Conservation (phyloP, 2,329 filamentous ascomycete species). For the Colletotrichum plurivorum region DNA sequence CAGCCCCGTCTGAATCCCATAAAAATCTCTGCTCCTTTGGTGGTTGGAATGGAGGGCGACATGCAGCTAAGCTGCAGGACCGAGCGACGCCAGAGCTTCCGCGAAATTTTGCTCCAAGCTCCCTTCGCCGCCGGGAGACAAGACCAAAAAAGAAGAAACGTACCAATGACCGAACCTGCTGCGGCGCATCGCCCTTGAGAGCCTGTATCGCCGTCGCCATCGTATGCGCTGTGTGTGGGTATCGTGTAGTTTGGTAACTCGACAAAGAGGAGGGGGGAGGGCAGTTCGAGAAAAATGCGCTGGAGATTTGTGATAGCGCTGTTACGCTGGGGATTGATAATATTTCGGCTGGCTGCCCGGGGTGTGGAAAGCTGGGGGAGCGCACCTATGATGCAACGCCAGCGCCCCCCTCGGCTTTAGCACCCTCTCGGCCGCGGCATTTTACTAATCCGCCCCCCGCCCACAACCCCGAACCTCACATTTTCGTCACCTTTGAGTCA, state of each 20-base stretch:
- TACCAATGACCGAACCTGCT: conserved; percentile 71
- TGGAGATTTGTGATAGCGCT: neutral
- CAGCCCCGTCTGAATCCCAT: conserved; percentile 7
- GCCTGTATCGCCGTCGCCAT: conserved; percentile 46
- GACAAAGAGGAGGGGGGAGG: neutral
- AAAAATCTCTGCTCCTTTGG: neutral
- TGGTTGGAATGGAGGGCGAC: neutral
- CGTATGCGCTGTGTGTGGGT: conserved; percentile 24
- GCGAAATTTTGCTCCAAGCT: neutral
- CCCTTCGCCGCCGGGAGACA: neutral
- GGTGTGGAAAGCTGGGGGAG: conserved; percentile 7
- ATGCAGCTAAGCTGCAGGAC: neutral
- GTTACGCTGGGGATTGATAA: conserved; percentile 18
- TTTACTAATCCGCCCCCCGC: conserved; percentile 36
- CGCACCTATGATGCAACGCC: conserved; percentile 39
- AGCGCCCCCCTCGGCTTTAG: conserved; percentile 32
- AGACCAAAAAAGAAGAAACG: conserved; percentile 45
- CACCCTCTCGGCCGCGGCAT: conserved; percentile 29
- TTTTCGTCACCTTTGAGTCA: conserved; percentile 15
- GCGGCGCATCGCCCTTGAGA: conserved; percentile 68
- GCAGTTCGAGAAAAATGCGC: neutral
- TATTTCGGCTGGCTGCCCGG: conserved; percentile 21
- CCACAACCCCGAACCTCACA: conserved; percentile 18
- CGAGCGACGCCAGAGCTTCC: neutral
- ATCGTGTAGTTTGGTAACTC: neutral